Percentiles rank a stretch among this genome's conserved stretches.
Conservation (phyloP, 2,329 filamentous ascomycete genomes). For the Penicillium oxalicum region DNA sequence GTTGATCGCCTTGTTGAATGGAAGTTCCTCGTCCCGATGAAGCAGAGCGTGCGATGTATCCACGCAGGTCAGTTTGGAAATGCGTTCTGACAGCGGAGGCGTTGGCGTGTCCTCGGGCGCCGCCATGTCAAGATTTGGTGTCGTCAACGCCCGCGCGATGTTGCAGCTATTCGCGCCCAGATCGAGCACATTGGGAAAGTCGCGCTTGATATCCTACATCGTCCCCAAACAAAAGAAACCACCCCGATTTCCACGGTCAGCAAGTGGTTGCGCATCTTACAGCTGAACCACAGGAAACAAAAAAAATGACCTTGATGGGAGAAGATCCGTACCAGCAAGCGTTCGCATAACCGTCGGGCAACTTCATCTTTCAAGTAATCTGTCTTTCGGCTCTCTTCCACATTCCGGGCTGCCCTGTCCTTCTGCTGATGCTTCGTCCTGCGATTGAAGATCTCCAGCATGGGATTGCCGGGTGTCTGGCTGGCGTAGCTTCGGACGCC, state of each 20-base stretch:
- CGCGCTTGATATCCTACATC: constrained; percentile 74
- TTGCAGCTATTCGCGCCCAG: constrained; percentile 95
- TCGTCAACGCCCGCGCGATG: constrained; percentile 73
- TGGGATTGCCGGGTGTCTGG: constrained; percentile 68
- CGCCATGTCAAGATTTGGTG: constrained; percentile 59
- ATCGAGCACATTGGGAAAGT: constrained; percentile 78
- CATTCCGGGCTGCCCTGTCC: constrained; percentile 70
- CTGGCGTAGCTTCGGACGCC: constrained; percentile 61
- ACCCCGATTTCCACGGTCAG: constrained; percentile 1
- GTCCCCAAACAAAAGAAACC: neutral
- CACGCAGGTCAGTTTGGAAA: constrained; percentile 69
- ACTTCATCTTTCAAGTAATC: constrained; percentile 95
- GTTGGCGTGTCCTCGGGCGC: constrained; percentile 20
- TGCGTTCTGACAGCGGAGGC: constrained; percentile 60
- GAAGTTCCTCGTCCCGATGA: constrained; percentile 62
- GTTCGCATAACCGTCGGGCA: constrained; percentile 73
- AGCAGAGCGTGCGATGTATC: constrained; percentile 75
- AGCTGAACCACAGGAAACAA: too few relatives aligned
- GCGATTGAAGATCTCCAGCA: constrained; percentile 86
- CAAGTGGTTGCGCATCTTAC: neutral
- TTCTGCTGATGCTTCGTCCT: constrained; percentile 85
- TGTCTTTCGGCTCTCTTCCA: constrained; percentile 66
- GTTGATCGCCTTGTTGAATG: constrained; percentile 66
- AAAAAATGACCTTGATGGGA: neutral
- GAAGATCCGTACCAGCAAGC: constrained; percentile 60